A percentile compares a stretch with the other conserved stretches of the same genome.
These are phyloP conservation scores for Lippia alba DNA, from an alignment of 305 asterid species.

Conservation along the genomic window DNA sequence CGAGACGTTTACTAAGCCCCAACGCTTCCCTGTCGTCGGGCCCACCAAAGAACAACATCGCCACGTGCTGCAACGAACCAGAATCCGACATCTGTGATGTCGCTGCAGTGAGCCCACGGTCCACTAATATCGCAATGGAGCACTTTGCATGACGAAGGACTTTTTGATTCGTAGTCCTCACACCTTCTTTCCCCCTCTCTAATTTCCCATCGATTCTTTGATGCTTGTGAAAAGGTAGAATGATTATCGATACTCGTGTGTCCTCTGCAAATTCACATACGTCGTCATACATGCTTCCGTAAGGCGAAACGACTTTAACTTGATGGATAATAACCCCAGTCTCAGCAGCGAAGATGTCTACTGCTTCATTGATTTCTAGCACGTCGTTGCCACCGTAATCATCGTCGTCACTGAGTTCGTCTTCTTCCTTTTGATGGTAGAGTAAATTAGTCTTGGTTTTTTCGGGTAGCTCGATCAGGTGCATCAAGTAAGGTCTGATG, in stretches of 20 bases:
- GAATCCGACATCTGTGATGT: conserved; percentile 43
- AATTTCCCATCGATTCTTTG: conserved; percentile 96
- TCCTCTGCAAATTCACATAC: conserved; percentile 75
- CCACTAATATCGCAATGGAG: conserved; percentile 85
- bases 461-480: conserved; percentile 90
- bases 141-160: conserved; percentile 82
- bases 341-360: conserved; percentile 76
- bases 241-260: conserved; percentile 71
- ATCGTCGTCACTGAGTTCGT: conserved; percentile 88
- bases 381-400: conserved; percentile 95
- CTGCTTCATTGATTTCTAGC: conserved; percentile 91
- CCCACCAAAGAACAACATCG: conserved; percentile 89
- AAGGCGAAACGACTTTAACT: conserved; percentile 73
- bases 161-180: conserved; percentile 83
- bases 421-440: conserved; percentile 86
- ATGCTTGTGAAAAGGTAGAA: conserved; percentile 94
- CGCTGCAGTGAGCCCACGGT: conserved; percentile 86
- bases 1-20: conserved; percentile 83
- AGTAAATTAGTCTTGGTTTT: conserved; percentile 63
- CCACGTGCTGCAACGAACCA: conserved; percentile 79
- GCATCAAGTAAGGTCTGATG: conserved; percentile 82
- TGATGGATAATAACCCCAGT: conserved; percentile 77
- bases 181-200: conserved; percentile 88
- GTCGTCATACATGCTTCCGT: conserved; percentile 64
- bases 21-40: conserved; percentile 97